A percentile compares a stretch with the other conserved stretches of the same genome.
phyloP scores from a whole-genome alignment of 1,284 basidiomycete genomes.

The Microbotryum scabiosae region DNA sequence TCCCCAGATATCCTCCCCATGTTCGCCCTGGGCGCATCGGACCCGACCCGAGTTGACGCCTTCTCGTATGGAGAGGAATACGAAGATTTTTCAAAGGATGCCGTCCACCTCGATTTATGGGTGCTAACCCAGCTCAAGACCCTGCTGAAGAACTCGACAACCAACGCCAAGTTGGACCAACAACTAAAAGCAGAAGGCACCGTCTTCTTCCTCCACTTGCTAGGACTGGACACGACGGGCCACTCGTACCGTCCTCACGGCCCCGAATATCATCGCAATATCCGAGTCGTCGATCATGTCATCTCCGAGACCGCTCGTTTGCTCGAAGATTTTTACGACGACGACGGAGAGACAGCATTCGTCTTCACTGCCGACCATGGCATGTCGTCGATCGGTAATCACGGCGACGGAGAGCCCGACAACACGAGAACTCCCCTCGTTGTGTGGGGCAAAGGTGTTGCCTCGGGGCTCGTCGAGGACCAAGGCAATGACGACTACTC shows the following conservation, averaged over 20 bases:
- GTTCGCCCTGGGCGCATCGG: slow-evolving; percentile 63
- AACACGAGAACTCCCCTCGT: slow-evolving; percentile 77
- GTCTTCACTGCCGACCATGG: slow-evolving; percentile 86
- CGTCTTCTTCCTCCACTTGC: slow-evolving; percentile 74
- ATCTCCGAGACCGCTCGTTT: slow-evolving; percentile 60
- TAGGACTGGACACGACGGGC: slow-evolving; percentile 79
- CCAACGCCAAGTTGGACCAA: slow-evolving; percentile 46
- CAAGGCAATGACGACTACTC: slow-evolving; percentile 57
- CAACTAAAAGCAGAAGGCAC: slow-evolving; percentile 51
- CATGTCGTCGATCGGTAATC: slow-evolving; percentile 78
- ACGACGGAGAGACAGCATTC: slow-evolving; percentile 59
- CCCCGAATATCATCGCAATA: slow-evolving; percentile 78
- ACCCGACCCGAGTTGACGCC: slow-evolving; percentile 48
- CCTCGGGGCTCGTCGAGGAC: background rate
- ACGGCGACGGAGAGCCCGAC: slow-evolving; percentile 82
- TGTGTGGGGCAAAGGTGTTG: slow-evolving; percentile 66
- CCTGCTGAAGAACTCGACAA: slow-evolving; percentile 57
- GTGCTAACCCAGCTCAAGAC: slow-evolving; percentile 58
- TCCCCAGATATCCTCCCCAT: slow-evolving; percentile 85
- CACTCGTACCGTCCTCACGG: slow-evolving; percentile 73
- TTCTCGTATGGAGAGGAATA: slow-evolving; percentile 71
- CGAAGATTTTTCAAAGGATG: slow-evolving; percentile 68
- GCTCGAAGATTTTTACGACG: slow-evolving; percentile 57
- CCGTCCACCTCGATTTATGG: slow-evolving; percentile 69
- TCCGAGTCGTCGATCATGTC: slow-evolving; percentile 68